A percentile compares a stretch with the other conserved stretches of the same genome.
Conservation (phyloP, 2,329 filamentous ascomycete genomes). For the Gnomoniopsis smithogilvyi region DNA sequence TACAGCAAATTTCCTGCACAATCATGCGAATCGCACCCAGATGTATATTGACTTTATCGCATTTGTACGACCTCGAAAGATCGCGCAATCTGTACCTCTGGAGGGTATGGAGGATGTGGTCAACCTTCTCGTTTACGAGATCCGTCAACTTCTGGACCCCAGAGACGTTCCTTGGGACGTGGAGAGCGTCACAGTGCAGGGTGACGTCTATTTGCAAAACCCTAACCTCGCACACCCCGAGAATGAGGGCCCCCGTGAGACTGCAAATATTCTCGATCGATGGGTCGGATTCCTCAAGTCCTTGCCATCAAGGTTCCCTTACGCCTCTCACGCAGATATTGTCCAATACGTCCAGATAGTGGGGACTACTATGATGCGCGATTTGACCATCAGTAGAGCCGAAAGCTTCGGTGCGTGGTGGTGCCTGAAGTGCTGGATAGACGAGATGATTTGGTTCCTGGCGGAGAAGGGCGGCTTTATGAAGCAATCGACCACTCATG, state of each 20-base stretch:
- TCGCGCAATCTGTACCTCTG: constrained; percentile 61
- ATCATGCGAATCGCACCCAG: constrained; percentile 83
- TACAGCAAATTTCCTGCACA: constrained; percentile 86
- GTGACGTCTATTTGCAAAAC: constrained; percentile 49
- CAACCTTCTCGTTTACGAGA: constrained; percentile 60
- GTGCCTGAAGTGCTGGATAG: constrained; percentile 93
- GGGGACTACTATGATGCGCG: constrained; percentile 73
- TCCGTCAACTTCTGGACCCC: constrained; percentile 69
- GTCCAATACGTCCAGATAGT: constrained; percentile 74
- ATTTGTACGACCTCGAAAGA: constrained; percentile 59
- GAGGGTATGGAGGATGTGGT: constrained; percentile 66
- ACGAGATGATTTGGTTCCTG: constrained; percentile 90
- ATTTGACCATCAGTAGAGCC: constrained; percentile 74
- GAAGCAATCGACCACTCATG: constrained; percentile 46
- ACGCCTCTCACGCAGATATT: constrained; percentile 68
- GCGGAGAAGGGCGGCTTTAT: constrained; percentile 90
- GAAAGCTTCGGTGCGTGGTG: constrained; percentile 88
- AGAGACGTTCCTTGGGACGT: constrained; percentile 63
- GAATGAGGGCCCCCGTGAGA: constrained; percentile 35
- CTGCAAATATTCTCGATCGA: constrained; percentile 70
- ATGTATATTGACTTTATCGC: constrained; percentile 93
- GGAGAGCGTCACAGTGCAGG: constrained; percentile 59
- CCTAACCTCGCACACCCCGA: constrained; percentile 39
- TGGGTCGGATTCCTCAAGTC: constrained; percentile 72
- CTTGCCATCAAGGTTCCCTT: constrained; percentile 69